Percentiles rank a stretch among this genome's conserved stretches.
These are phyloP conservation scores for Hypoxylon sp. DNA, from an alignment of 2,329 filamentous ascomycete species.

Conservation along the genomic window DNA sequence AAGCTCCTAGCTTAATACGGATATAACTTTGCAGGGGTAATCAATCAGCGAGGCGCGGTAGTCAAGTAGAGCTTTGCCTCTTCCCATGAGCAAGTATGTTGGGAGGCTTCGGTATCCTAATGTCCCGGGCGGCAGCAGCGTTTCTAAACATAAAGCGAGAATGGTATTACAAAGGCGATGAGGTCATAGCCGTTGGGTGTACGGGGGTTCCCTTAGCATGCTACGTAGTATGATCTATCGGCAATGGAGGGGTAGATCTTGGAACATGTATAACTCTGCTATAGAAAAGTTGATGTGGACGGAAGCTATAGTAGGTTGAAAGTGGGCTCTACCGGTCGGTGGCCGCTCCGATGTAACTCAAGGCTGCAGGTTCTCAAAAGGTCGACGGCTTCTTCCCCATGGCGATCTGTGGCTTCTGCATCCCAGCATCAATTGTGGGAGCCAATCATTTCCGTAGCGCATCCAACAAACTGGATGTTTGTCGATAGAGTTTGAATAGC, in stretches of 20 bases:
- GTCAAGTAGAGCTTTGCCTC: constrained; percentile 7
- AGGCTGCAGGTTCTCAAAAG: constrained; percentile 46
- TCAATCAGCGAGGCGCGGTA: constrained; percentile 15
- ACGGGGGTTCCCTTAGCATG: constrained; percentile 29
- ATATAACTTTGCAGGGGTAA: neutral
- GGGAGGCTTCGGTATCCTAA: constrained; percentile 9
- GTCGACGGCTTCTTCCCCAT: constrained; percentile 49
- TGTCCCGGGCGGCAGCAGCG: constrained; percentile 32
- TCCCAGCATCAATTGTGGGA: constrained; percentile 42
- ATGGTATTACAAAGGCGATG: constrained; percentile 34
- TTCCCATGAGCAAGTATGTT: constrained; percentile 5
- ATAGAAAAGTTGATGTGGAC: constrained; percentile 29
- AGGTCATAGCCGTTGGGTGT: constrained; percentile 36
- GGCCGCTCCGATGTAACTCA: constrained; percentile 50
- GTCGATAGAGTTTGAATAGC: constrained; percentile 45
- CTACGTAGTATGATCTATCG: constrained; percentile 45
- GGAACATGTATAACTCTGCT: constrained; percentile 36
- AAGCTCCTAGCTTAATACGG: constrained; percentile 12
- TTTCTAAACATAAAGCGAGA: constrained; percentile 30
- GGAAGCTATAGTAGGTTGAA: constrained; percentile 21
- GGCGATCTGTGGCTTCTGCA: constrained; percentile 49
- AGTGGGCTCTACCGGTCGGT: constrained; percentile 28
- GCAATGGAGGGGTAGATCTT: constrained; percentile 47
- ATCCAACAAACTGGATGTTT: constrained; percentile 34
- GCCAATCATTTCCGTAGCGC: constrained; percentile 51